Conservation (phyloP, 2,329 filamentous ascomycete genomes). For the Mycosphaerella arachidis region DNA sequence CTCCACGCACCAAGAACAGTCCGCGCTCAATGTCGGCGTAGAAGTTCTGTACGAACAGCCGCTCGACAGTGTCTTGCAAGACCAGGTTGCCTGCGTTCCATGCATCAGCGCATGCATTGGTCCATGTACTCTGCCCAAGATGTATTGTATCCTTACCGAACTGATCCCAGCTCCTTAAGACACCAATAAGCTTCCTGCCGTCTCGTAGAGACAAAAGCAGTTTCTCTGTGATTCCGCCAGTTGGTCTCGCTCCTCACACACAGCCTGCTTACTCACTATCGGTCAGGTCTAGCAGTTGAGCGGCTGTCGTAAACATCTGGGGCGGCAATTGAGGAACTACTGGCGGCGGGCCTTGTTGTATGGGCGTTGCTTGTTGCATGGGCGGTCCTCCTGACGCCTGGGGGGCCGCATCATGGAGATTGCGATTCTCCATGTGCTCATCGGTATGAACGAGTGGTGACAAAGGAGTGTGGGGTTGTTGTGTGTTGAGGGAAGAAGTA, state of each 20-base stretch:
- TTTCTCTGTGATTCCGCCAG: constrained; percentile 64
- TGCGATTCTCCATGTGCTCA: constrained; percentile 33
- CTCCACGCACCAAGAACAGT: constrained; percentile 86
- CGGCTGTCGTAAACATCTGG: constrained; percentile 98
- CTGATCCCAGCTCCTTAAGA: constrained; percentile 94
- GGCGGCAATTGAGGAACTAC: constrained; percentile 65
- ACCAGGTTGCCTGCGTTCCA: constrained; percentile 74
- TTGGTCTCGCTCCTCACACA: constrained; percentile 9
- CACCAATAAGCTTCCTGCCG: constrained; percentile 87
- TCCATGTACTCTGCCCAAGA: not conserved
- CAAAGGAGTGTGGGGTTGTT: constrained; percentile 1
- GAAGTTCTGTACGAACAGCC: constrained; percentile 69
- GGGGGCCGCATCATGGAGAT: constrained; percentile 31
- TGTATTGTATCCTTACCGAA: constrained; percentile 62
- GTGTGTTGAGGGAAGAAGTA: constrained; percentile 10
- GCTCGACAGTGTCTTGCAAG: constrained; percentile 85
- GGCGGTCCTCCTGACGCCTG: constrained; percentile 7
- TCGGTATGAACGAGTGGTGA: constrained; percentile 6
- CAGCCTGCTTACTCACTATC: constrained; percentile 65
- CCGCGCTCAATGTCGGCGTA: constrained; percentile 84
- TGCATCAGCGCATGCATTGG: constrained; percentile 4
- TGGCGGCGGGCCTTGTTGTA: constrained; percentile 27
- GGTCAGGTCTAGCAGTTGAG: constrained; percentile 90
- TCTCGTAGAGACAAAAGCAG: constrained; percentile 87
- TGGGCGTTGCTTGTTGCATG: not conserved